Conservation (phyloP, 2,329 filamentous ascomycete species). For the Colletotrichum filicis region DNA sequence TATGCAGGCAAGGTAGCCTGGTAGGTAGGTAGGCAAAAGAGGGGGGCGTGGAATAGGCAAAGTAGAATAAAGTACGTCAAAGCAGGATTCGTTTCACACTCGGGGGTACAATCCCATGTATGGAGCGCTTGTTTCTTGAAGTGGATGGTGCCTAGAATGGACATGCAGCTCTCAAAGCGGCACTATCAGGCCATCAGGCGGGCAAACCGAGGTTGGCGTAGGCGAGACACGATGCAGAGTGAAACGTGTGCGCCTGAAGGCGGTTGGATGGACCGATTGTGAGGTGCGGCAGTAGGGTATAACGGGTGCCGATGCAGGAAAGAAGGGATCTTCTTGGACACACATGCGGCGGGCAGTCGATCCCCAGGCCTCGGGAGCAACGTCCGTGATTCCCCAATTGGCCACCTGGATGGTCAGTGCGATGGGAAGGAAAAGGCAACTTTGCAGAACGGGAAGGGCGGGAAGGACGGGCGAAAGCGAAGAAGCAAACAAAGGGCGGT, state of each 20-base stretch:
- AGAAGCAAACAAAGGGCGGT: slow-evolving; percentile 5
- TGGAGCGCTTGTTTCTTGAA: neutral
- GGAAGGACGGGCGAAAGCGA: neutral
- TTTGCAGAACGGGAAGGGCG: neutral
- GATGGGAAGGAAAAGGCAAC: neutral
- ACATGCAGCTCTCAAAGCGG: neutral
- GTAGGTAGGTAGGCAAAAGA: neutral
- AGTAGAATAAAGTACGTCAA: neutral
- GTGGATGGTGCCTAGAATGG: neutral
- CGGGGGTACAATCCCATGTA: slow-evolving; percentile 8
- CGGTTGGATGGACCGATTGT: neutral
- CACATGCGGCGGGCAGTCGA: neutral
- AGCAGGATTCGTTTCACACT: slow-evolving; percentile 21
- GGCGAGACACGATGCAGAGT: neutral
- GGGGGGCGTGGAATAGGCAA: neutral
- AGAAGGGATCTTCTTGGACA: slow-evolving; percentile 19
- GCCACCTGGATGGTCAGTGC: slow-evolving; percentile 8
- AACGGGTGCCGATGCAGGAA: slow-evolving; percentile 10
- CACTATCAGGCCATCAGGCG: neutral
- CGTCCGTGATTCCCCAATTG: slow-evolving; percentile 25
- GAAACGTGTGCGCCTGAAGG: neutral
- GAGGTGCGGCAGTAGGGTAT: neutral
- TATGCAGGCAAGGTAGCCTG: neutral
- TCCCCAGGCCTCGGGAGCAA: slow-evolving; percentile 4
- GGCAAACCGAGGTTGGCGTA: neutral